Conservation (phyloP, 2,329 filamentous ascomycete species). For the Diaporthe aspalathi region DNA sequence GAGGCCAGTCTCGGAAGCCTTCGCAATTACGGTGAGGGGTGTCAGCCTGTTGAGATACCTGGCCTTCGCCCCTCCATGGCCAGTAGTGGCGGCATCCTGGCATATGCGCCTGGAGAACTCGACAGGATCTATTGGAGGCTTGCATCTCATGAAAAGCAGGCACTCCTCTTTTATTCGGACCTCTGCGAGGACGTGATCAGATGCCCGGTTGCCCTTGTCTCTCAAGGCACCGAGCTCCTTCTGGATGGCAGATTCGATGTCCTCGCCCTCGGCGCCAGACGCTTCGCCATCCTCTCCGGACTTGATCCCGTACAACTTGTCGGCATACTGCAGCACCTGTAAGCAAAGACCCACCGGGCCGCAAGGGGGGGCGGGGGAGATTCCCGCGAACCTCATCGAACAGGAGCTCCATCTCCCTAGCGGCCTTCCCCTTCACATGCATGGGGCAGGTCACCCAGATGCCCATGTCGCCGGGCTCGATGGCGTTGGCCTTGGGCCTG, state of each 20-base stretch:
- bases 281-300: slow-evolving; percentile 53
- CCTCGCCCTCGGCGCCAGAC: slow-evolving; percentile 60
- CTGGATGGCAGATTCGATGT: slow-evolving; percentile 79
- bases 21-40: slow-evolving; percentile 65
- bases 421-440: slow-evolving; percentile 76
- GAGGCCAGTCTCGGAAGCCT: slow-evolving; percentile 76
- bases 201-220: slow-evolving; percentile 52
- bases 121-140: slow-evolving; percentile 65
- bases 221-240: slow-evolving; percentile 77
- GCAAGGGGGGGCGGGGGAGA: neutral
- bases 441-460: slow-evolving; percentile 84
- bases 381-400: slow-evolving; percentile 70
- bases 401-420: slow-evolving; percentile 73
- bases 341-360: slow-evolving; percentile 29
- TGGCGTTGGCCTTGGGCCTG: slow-evolving; percentile 54
- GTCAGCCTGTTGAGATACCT: slow-evolving; percentile 70
- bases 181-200: slow-evolving; percentile 62
- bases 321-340: slow-evolving; percentile 67
- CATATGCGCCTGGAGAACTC: slow-evolving; percentile 66
- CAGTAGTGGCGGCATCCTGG: slow-evolving; percentile 51
- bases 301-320: slow-evolving; percentile 67
- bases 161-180: slow-evolving; percentile 70
- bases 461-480: slow-evolving; percentile 77
- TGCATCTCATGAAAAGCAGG: slow-evolving; percentile 71
- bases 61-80: slow-evolving; percentile 50